Percentiles rank a stretch among this genome's conserved stretches.
These are phyloP conservation scores for Penicillium pulvis DNA, from an alignment of 495 filamentous ascomycete species.

Conservation along the genomic window DNA sequence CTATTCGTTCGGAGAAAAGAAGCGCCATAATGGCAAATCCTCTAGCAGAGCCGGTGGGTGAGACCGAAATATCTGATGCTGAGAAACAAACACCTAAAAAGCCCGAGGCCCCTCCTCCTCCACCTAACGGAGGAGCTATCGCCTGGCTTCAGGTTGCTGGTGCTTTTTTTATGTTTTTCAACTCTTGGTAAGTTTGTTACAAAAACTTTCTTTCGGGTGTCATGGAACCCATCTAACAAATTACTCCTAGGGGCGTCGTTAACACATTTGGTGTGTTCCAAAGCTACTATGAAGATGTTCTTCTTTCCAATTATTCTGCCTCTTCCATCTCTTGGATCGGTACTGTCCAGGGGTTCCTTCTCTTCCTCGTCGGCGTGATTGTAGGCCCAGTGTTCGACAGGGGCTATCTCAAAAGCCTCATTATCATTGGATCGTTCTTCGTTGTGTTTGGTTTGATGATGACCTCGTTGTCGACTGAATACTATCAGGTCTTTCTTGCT, in stretches of 20 bases:
- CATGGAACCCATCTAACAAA: not conserved
- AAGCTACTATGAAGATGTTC: conserved; percentile 39
- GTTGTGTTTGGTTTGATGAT: conserved; percentile 53
- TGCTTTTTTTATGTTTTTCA: conserved; percentile 9
- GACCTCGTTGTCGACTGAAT: conserved; percentile 42
- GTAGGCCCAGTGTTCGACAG: conserved; percentile 48
- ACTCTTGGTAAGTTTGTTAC: conserved; percentile 6
- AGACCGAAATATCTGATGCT: not conserved
- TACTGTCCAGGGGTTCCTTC: conserved; percentile 43
- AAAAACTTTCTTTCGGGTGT: not conserved
- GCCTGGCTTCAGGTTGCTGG: conserved; percentile 7
- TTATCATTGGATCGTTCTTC: conserved; percentile 33
- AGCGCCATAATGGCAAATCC: not conserved
- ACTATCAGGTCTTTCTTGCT: conserved; percentile 41
- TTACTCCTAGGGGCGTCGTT: conserved; percentile 36
- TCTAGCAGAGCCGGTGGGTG: not conserved
- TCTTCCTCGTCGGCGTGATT: conserved; percentile 43
- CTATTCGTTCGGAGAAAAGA: not conserved
- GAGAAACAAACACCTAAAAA: not conserved
- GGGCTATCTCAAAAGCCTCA: conserved; percentile 40
- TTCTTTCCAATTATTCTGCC: conserved; percentile 30
- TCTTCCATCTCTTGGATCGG: conserved; percentile 51
- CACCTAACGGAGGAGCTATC: conserved; percentile 4
- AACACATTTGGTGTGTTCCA: conserved; percentile 54
- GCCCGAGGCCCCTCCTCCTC: not conserved